A percentile compares a stretch with the other conserved stretches of the same genome.
Evolutionary conservation across 371 early-diverging fungal genomes (phyloP).

Genomic region (Fennellomyces sp.): DNA sequence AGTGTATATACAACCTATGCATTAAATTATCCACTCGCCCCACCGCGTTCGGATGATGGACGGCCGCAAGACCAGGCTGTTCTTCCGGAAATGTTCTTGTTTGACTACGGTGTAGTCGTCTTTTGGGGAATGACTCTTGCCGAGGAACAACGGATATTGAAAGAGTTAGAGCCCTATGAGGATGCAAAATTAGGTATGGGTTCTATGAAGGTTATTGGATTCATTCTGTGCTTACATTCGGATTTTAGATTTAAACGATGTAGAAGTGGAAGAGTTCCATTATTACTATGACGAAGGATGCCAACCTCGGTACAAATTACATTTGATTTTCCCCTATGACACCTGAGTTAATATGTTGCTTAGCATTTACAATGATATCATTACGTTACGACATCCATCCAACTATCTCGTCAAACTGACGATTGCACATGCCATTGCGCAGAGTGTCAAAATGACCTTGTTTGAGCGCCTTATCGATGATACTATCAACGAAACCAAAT

Average conservation of each 20-base stretch:
- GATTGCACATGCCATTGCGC: conserved; percentile 86
- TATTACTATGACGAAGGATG: conserved; percentile 81
- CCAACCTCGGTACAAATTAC: conserved; percentile 60
- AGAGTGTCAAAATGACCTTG: conserved; percentile 84
- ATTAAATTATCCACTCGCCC: conserved; percentile 37
- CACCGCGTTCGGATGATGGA: conserved; percentile 27
- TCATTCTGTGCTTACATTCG: conserved; percentile 4
- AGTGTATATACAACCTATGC: conserved; percentile 53
- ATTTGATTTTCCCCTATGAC: not conserved
- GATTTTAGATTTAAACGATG: conserved; percentile 61
- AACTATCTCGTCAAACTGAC: conserved; percentile 68
- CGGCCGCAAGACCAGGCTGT: conserved; percentile 11
- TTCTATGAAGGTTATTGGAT: not conserved
- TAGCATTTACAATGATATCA: conserved; percentile 61
- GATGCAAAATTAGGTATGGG: conserved; percentile 67
- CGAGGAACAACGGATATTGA: conserved; percentile 81
- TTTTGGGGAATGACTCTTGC: conserved; percentile 92
- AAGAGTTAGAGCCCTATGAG: conserved; percentile 69
- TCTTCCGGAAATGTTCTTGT: conserved; percentile 78
- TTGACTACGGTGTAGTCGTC: conserved; percentile 95
- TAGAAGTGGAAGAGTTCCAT: conserved; percentile 91
- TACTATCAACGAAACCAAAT: conserved; percentile 83
- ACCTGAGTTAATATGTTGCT: not conserved
- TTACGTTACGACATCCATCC: conserved; percentile 54
- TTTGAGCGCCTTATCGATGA: conserved; percentile 84